Percentiles rank a stretch among this genome's conserved stretches.
Evolutionary conservation across 2,329 filamentous ascomycete genomes (phyloP).

Genomic region (Blumeria hordei): DNA sequence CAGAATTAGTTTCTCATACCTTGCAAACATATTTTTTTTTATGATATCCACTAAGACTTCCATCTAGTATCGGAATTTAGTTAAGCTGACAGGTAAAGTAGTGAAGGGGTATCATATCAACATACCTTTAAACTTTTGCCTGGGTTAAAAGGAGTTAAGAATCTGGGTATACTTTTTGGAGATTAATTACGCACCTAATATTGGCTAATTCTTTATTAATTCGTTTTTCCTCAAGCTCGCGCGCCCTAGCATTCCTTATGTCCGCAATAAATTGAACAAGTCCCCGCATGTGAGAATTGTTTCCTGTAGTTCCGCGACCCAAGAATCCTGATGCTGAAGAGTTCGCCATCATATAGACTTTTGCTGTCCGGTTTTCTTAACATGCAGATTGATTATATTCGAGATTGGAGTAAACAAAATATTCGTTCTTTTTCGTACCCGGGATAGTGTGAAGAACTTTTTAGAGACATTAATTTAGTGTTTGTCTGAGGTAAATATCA

Average conservation of each 20-base stretch:
- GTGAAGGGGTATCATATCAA: neutral
- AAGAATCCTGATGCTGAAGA: conserved; percentile 28
- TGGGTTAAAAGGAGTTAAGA: conserved; percentile 10
- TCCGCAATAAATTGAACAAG: conserved; percentile 97
- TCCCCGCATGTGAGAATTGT: conserved; percentile 49
- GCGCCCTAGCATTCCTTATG: conserved; percentile 74
- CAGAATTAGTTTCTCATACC: conserved; percentile 18
- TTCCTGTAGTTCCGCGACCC: conserved; percentile 34
- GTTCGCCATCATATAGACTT: conserved; percentile 9
- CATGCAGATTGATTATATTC: no score
- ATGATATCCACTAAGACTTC: conserved; percentile 82
- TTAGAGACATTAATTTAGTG: no score
- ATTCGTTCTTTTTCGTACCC: no score
- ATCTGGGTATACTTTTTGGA: neutral
- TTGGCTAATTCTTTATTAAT: conserved; percentile 99
- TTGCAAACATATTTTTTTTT: conserved; percentile 99
- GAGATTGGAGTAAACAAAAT: no score
- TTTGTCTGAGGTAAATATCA: no score
- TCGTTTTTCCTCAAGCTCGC: conserved; percentile 92
- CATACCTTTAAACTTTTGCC: conserved; percentile 79
- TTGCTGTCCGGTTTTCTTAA: no score
- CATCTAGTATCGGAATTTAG: conserved; percentile 26
- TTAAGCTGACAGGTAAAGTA: no score
- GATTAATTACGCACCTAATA: conserved; percentile 37
- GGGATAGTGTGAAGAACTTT: no score